Percentiles rank a stretch among this genome's conserved stretches.
These are phyloP conservation scores for Syzygium jambos DNA, from an alignment of 345 rosid species.

Conservation along the genomic window DNA sequence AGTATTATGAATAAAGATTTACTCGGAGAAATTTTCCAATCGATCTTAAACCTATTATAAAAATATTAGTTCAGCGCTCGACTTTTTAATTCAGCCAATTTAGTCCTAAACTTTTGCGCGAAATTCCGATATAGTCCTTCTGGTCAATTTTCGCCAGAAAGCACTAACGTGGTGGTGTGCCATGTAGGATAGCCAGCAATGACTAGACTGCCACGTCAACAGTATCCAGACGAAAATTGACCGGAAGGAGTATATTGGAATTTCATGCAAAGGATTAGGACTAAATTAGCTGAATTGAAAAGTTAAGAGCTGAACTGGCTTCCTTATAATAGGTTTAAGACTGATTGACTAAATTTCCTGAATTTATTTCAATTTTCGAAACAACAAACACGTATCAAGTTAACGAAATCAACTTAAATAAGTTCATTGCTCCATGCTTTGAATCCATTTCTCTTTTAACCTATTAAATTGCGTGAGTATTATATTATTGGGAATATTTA, in stretches of 20 bases:
- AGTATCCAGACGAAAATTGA: not conserved
- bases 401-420: not conserved
- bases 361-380: not conserved
- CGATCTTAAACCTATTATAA: not conserved
- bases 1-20: not conserved
- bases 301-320: not conserved
- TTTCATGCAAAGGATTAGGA: not conserved
- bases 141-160: not conserved
- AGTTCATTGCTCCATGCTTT: not conserved
- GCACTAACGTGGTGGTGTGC: not conserved
- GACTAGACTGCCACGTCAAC: not conserved
- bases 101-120: not conserved
- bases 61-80: not conserved
- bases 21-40: not conserved
- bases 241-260: accelerated
- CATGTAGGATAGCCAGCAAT: accelerated
- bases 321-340: not conserved
- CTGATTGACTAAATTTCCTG: not conserved
- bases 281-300: not conserved
- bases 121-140: not conserved
- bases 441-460: not conserved
- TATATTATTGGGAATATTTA: not conserved
- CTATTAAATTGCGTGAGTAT: not conserved
- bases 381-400: not conserved
- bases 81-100: not conserved